These are phyloP conservation scores for Mucor velutinosus DNA, from an alignment of 371 early-diverging fungal species.

Conservation along the genomic window DNA sequence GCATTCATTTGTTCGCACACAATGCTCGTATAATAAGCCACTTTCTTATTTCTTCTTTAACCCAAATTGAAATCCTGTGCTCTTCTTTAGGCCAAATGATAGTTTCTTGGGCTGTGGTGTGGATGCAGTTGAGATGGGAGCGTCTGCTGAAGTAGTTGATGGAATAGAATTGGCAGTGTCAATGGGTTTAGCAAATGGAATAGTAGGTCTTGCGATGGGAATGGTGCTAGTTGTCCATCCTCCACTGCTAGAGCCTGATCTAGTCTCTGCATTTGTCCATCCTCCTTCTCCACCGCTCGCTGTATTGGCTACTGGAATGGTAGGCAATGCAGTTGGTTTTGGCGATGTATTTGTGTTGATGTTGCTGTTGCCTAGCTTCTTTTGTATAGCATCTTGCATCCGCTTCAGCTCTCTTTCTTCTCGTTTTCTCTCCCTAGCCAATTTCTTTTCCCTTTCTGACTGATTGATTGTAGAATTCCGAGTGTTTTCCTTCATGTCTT, in stretches of 20 bases:
- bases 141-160: not conserved
- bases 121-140: not conserved
- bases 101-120: slow-evolving; percentile 18
- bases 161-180: not conserved
- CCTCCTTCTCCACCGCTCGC: not conserved
- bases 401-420: slow-evolving; percentile 71
- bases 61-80: slow-evolving; percentile 37
- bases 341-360: not conserved
- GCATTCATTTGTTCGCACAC: too few species aligned
- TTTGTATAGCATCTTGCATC: slow-evolving; percentile 69
- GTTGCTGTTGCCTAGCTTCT: slow-evolving; percentile 28
- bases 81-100: slow-evolving; percentile 34
- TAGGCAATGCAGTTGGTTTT: not conserved
- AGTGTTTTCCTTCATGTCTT: slow-evolving; percentile 72
- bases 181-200: not conserved
- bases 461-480: slow-evolving; percentile 43
- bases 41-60: slow-evolving; percentile 32
- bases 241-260: not conserved
- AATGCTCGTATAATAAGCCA: not conserved
- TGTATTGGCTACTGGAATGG: not conserved
- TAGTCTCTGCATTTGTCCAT: not conserved
- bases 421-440: slow-evolving; percentile 68
- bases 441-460: slow-evolving; percentile 47
- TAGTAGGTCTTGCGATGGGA: not conserved
- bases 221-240: not conserved